phyloP scores from a whole-genome alignment of 2,329 filamentous ascomycete species.

The Hymenoscyphus salicellus region DNA sequence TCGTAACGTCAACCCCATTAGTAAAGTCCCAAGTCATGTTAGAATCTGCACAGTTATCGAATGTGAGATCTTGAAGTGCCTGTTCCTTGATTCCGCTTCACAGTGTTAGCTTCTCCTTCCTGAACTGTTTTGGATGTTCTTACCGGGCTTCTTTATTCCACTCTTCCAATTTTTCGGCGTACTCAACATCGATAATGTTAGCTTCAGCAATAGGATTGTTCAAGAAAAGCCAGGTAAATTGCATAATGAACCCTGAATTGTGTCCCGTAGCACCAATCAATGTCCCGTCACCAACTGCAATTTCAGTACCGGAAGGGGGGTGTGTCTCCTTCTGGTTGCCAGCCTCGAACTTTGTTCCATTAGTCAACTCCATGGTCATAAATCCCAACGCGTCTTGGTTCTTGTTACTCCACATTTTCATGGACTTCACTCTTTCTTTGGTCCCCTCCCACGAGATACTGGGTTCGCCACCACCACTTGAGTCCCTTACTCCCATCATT shows the following conservation, averaged over 20 bases:
- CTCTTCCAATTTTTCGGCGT: background rate
- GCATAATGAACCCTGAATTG: background rate
- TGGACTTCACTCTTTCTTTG: background rate
- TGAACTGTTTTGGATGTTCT: background rate
- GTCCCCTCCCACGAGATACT: background rate
- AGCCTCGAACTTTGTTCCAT: background rate
- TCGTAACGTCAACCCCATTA: too few species aligned
- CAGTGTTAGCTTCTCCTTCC: too few species aligned
- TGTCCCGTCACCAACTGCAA: background rate
- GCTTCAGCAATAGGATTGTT: background rate
- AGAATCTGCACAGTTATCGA: too few species aligned
- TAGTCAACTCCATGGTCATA: background rate
- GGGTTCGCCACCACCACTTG: background rate
- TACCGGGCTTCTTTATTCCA: conserved; percentile 4
- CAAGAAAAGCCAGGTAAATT: background rate
- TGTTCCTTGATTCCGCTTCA: too few species aligned
- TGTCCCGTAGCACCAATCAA: background rate
- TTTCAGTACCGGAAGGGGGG: background rate
- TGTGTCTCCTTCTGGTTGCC: background rate
- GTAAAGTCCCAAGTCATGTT: too few species aligned
- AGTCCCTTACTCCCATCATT: background rate
- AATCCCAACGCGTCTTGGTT: background rate
- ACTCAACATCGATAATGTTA: background rate
- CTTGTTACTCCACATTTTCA: conserved; percentile 6
- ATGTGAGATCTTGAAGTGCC: too few species aligned